Evolutionary conservation across 2,329 filamentous ascomycete species (phyloP).

Genomic region (Falciphora oryzae): DNA sequence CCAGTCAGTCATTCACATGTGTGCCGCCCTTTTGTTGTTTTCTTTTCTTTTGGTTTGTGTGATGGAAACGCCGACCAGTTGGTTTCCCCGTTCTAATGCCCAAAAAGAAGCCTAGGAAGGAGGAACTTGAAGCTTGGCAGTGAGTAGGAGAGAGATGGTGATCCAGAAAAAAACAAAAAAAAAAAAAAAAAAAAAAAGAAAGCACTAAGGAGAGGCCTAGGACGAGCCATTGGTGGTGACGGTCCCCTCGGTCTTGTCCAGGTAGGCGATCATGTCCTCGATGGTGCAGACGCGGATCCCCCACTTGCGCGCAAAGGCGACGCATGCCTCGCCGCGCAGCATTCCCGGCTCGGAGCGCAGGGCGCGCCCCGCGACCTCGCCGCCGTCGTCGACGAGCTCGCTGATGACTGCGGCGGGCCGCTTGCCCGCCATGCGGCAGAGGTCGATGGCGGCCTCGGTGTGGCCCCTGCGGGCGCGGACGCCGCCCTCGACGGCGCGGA

Average conservation of each 20-base stretch:
- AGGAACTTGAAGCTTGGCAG: not conserved
- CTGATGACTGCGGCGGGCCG: slow-evolving; percentile 74
- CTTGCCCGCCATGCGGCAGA: slow-evolving; percentile 81
- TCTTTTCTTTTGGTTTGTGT: slow-evolving; percentile 3
- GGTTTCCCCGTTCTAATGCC: slow-evolving; percentile 1
- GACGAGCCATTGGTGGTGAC: slow-evolving; percentile 37
- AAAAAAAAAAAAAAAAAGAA: not conserved
- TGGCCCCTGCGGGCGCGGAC: slow-evolving; percentile 77
- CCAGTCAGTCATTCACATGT: no score
- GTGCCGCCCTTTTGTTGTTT: slow-evolving; percentile 2
- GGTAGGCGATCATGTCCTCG: slow-evolving; percentile 75
- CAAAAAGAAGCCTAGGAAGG: not conserved
- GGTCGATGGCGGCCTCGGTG: slow-evolving; percentile 89
- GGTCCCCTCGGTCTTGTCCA: slow-evolving; percentile 70
- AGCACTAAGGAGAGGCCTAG: not conserved
- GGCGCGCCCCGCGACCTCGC: slow-evolving; percentile 61
- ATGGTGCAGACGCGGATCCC: slow-evolving; percentile 94
- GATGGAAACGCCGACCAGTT: not conserved
- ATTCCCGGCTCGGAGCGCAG: slow-evolving; percentile 68
- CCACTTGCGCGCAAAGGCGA: slow-evolving; percentile 82
- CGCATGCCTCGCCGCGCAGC: slow-evolving; percentile 83
- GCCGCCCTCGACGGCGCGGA: slow-evolving; percentile 73
- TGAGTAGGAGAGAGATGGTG: no score
- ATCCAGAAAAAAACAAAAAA: not conserved
- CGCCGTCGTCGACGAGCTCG: slow-evolving; percentile 85